phyloP scores from a whole-genome alignment of 345 rosid species.

The Syzygium aromaticum region DNA sequence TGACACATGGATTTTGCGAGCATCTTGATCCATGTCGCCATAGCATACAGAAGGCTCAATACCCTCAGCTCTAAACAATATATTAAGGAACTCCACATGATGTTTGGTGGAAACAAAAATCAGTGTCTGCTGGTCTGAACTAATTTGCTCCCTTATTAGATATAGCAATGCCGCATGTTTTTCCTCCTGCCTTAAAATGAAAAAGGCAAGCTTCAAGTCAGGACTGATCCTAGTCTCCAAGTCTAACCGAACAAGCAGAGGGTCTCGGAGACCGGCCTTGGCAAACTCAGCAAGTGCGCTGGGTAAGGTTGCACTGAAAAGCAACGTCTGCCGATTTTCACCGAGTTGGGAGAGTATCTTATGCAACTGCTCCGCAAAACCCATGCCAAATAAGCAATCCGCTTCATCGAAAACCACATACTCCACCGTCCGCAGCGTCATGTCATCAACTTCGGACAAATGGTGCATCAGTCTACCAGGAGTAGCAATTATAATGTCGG shows the following conservation, averaged over 20 bases:
- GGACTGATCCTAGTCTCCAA: constrained; percentile 92
- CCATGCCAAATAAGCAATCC: constrained; percentile 86
- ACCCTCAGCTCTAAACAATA: constrained; percentile 69
- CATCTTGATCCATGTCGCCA: constrained; percentile 99
- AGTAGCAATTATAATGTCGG: constrained; percentile 89
- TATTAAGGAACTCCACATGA: constrained; percentile 90
- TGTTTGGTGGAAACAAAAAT: constrained; percentile 94
- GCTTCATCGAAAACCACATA: constrained; percentile 98
- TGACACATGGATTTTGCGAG: constrained; percentile 82
- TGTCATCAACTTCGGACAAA: constrained; percentile 83
- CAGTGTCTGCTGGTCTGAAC: constrained; percentile 66
- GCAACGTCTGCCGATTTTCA: constrained; percentile 92
- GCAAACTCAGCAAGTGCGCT: constrained; percentile 98
- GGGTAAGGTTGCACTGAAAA: constrained; percentile 92
- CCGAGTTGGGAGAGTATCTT: constrained; percentile 67
- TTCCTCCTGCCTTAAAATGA: constrained; percentile 83
- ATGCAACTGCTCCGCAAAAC: constrained; percentile 88
- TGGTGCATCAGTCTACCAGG: constrained; percentile 98
- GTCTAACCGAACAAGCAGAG: constrained; percentile 90
- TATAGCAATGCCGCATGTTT: constrained; percentile 78
- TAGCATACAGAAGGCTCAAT: constrained; percentile 86
- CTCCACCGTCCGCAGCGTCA: constrained; percentile 74
- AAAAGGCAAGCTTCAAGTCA: constrained; percentile 57
- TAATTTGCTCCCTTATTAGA: constrained; percentile 75
- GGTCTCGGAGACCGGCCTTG: constrained; percentile 86